Evolutionary conservation across 179 eudicot species (phyloP).

Genomic region (Spinacia oleracea): DNA sequence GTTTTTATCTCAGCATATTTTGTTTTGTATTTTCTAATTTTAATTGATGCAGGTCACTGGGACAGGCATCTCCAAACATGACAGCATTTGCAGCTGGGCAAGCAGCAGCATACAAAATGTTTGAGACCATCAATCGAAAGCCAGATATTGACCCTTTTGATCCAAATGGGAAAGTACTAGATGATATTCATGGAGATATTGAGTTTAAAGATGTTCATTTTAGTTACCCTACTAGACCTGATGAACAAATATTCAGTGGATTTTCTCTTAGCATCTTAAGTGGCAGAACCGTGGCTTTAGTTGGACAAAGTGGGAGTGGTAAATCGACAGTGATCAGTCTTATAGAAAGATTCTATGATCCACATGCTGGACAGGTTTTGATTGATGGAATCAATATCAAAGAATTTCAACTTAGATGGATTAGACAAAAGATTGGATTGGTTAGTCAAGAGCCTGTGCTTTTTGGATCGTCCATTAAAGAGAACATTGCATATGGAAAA

Average conservation of each 20-base stretch:
- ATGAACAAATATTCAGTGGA: constrained; percentile 27
- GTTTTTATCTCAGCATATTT: too few relatives aligned
- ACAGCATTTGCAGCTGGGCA: constrained; percentile 31
- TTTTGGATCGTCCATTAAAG: constrained; percentile 29
- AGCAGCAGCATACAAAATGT: constrained; percentile 33
- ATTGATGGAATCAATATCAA: constrained; percentile 33
- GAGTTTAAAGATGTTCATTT: constrained; percentile 22
- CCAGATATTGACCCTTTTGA: constrained; percentile 30
- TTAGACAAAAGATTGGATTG: constrained; percentile 30
- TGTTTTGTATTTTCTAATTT: neutral
- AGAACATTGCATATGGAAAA: constrained; percentile 32
- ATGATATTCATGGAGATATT: constrained; percentile 29
- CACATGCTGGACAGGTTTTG: constrained; percentile 29
- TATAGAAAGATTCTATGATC: constrained; percentile 41
- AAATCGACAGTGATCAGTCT: constrained; percentile 39
- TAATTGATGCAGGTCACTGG: constrained; percentile 24
- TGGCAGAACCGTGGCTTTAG: constrained; percentile 35
- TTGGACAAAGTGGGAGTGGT: constrained; percentile 44
- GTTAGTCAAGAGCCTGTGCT: constrained; percentile 35
- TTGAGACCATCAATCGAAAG: constrained; percentile 30
- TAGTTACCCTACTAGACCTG: constrained; percentile 28
- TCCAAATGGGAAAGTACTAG: constrained; percentile 22
- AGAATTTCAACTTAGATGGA: constrained; percentile 29
- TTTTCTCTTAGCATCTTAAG: constrained; percentile 22
- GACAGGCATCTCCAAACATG: constrained; percentile 30